Conservation (phyloP, 2,329 filamentous ascomycete genomes). For the Ophioceras dolichostomum region DNA sequence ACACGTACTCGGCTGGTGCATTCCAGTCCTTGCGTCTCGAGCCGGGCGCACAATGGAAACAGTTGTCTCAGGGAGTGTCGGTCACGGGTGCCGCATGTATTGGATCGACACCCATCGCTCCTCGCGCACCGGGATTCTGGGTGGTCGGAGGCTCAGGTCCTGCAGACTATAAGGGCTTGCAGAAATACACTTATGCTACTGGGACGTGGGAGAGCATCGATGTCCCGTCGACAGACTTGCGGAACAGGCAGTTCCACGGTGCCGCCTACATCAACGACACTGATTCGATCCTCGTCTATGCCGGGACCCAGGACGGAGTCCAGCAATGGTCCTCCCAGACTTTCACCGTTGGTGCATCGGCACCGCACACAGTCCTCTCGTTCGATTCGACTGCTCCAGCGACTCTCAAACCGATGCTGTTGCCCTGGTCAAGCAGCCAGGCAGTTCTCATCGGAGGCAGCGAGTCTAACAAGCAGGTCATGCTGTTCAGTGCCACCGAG, state of each 20-base stretch:
- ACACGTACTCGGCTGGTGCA: conserved; percentile 63
- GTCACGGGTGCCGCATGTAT: conserved; percentile 72
- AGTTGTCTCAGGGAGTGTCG: conserved; percentile 50
- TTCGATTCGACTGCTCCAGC: conserved; percentile 49
- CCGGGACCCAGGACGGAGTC: conserved; percentile 54
- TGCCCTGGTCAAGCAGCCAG: conserved; percentile 60
- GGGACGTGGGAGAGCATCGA: conserved; percentile 37
- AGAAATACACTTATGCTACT: conserved; percentile 48
- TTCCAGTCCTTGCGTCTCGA: conserved; percentile 64
- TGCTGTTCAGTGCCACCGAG: conserved; percentile 52
- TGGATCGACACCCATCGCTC: conserved; percentile 48
- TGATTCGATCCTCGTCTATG: conserved; percentile 68
- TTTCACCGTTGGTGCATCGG: conserved; percentile 56
- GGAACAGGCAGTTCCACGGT: conserved; percentile 63
- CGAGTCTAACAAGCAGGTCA: conserved; percentile 52
- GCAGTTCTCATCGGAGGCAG: conserved; percentile 66
- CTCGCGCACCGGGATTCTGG: conserved; percentile 53
- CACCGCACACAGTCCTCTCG: conserved; percentile 48
- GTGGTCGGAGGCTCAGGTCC: conserved; percentile 62
- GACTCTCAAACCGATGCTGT: conserved; percentile 55
- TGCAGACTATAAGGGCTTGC: conserved; percentile 58
- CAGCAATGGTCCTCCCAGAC: conserved; percentile 54
- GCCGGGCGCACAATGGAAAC: conserved; percentile 59
- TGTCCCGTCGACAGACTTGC: conserved; percentile 36
- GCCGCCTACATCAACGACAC: conserved; percentile 61